Base-by-base conservation (phyloP, 495 filamentous ascomycete genomes). In the Pyrenopolyporus hunteri region DNA sequence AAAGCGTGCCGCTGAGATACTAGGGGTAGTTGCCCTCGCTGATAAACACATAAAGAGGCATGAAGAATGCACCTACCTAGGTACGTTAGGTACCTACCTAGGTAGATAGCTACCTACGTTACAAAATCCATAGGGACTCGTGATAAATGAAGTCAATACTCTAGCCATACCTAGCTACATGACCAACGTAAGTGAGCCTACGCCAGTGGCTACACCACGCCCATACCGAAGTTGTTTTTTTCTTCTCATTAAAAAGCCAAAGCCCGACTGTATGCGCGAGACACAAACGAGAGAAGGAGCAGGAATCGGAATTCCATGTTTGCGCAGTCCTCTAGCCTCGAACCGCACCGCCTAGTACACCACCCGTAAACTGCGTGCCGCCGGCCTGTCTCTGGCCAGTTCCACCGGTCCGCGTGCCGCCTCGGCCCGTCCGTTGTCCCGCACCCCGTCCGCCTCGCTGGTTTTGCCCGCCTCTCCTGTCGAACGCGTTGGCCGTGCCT, bases 401-500 rank as follows among this genome's bases (percentile, higher is more conserved):
- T 59, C 72, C 83, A 7, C 82, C 81, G 2, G 73, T 71, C 42
- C 83, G 71, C 11, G 79, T 72, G 50, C 90, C 89, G 53, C 89
- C 87, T 57, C 92, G 80, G 28, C 87, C 87, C 20, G 84, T 82
- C 50, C 90, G 82, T 22, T 80, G 76, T 26, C 87, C 85, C 16
- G 87, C 86, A 20, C 87, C 80, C 29, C 86, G 80, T 54, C 91
- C 87, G 57, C 91, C 90, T 47, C 90, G 83, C 70, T 85, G 85
- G 64, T 89, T 86, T 60, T 85, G 82, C 63, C 88, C 90, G 57
- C 89, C 89, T 76, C 92, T 87, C 71, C 92, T 79, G 81, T 95
- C 92, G 74, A 97, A 97, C 47, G 93, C 93, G 69, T 96, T 96
- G 39, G 93, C 87, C 64, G 91, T 94, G 52, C 94, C 94, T 74